Evolutionary conservation across 306 rosid genomes (phyloP).

Genomic region (Trichosanthes cucumerina): DNA sequence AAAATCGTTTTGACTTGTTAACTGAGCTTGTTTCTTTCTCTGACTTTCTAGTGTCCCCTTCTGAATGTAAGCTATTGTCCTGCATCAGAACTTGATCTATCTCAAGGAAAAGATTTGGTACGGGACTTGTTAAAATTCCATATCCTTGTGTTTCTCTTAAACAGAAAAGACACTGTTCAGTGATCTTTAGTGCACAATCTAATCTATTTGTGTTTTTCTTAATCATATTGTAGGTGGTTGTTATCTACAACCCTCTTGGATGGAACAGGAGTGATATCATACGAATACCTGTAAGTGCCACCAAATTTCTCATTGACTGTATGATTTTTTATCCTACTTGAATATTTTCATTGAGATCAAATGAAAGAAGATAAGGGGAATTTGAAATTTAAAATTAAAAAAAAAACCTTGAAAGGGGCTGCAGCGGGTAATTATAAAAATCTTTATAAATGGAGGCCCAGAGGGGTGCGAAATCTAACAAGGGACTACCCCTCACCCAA

Average conservation of each 20-base stretch:
- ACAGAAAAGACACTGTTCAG: not conserved
- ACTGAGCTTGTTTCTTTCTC: slow-evolving; percentile 1
- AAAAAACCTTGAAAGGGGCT: not conserved
- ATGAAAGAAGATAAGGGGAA: not conserved
- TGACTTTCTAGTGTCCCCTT: slow-evolving; percentile 37
- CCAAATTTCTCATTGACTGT: slow-evolving; percentile 1
- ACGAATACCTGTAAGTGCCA: slow-evolving; percentile 37
- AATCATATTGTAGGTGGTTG: slow-evolving; percentile 21
- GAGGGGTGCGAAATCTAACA: not conserved
- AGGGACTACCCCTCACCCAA: not conserved
- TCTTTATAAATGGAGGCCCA: not conserved
- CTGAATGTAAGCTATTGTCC: slow-evolving; percentile 48
- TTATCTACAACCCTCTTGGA: slow-evolving; percentile 49
- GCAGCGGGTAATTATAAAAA: not conserved
- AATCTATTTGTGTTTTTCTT: slow-evolving; percentile 2
- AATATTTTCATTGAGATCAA: not conserved
- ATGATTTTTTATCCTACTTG: not conserved
- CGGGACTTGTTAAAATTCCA: slow-evolving; percentile 1
- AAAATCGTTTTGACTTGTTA: not conserved
- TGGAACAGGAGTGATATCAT: slow-evolving; percentile 39
- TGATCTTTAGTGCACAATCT: slow-evolving; percentile 10
- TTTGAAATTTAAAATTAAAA: no score
- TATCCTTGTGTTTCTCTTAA: slow-evolving; percentile 1
- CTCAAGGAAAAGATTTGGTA: slow-evolving; percentile 43
- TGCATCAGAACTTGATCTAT: slow-evolving; percentile 39